Base-by-base conservation (phyloP, 2,329 filamentous ascomycete species). In the Botrytis fabae region DNA sequence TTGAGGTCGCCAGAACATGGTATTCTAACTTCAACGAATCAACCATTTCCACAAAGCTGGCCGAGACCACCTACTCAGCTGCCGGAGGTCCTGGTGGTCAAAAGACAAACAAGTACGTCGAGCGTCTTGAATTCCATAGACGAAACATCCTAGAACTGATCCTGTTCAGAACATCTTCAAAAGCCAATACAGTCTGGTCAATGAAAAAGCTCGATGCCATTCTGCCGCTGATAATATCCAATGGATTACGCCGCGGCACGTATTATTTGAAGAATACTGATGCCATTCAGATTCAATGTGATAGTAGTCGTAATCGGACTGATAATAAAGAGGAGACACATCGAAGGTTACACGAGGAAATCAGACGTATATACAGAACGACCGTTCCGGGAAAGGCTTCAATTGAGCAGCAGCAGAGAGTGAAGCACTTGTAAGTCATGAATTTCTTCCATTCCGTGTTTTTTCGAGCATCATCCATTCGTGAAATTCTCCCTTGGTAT, bases 391-490 rank as follows among this genome's bases (percentile, higher is more conserved):
- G 80, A 0, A 70, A 78, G 8, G 80, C 80, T 6, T 75, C 87
- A 77, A 84, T 84, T 81, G 87, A 86, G 79, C 85, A 89, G 74
- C 85, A 84, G 74, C 84, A 86, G 75, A 85, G 85, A 65, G 85
- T 88, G 69, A 85, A 87, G 59, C 83, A 77, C 42, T 64, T 80
- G 80, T 81, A 78, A 78, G 80, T 72, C 63, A 66, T 32, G 22
- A 18, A 14, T 57, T 70, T 68, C 40, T 35, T 38, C 38, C 2
- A 32, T 59, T 51, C 54, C 32, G 32, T 69, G 64, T 42, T 18
- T 1, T 20, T 32, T 20, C 38, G 18, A 40, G 4, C 54, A 14
- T 7, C 1, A 28, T 70, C 22, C 2, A 61, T 46, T 35, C 14
- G 35, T 35, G 35, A n/a, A 40, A 14, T 20, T 35, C 32, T 6